Percentiles rank a stretch among this genome's conserved stretches.
Evolutionary conservation across 2,329 filamentous ascomycete genomes (phyloP).

Genomic region (Stagonosporopsis chrysanthemi): DNA sequence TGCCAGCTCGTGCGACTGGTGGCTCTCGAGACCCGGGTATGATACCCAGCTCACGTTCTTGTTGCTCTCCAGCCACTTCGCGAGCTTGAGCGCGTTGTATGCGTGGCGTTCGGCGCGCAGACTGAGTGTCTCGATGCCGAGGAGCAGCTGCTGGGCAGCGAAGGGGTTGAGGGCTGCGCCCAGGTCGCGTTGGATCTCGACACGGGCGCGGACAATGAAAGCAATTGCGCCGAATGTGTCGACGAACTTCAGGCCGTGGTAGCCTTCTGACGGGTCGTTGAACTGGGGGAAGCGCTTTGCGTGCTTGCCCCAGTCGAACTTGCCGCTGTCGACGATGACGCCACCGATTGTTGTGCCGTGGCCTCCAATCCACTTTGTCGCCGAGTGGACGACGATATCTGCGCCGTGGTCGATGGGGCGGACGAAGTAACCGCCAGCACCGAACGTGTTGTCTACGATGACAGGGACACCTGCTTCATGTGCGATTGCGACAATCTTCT

Average conservation of each 20-base stretch:
- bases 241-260: conserved; percentile 94
- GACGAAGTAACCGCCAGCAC: conserved; percentile 87
- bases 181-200: conserved; percentile 89
- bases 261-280: conserved; percentile 84
- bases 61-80: conserved; percentile 83
- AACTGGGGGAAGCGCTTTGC: conserved; percentile 89
- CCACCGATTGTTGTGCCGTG: conserved; percentile 93
- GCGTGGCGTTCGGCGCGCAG: conserved; percentile 87
- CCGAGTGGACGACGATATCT: conserved; percentile 92
- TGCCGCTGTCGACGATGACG: conserved; percentile 85
- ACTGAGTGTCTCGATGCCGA: conserved; percentile 89
- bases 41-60: conserved; percentile 90
- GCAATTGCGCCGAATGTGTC: conserved; percentile 85
- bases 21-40: conserved; percentile 86
- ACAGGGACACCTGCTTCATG: conserved; percentile 69
- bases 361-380: conserved; percentile 91
- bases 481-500: conserved; percentile 82
- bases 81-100: conserved; percentile 80
- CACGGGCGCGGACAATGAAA: conserved; percentile 84
- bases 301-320: conserved; percentile 92
- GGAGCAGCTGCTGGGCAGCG: conserved; percentile 86
- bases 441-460: conserved; percentile 88
- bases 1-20: conserved; percentile 78
- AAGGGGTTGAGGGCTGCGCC: conserved; percentile 87
- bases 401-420: conserved; percentile 89